Conservation (phyloP, 1,284 basidiomycete genomes). For the Apiotrichum montevideense region DNA sequence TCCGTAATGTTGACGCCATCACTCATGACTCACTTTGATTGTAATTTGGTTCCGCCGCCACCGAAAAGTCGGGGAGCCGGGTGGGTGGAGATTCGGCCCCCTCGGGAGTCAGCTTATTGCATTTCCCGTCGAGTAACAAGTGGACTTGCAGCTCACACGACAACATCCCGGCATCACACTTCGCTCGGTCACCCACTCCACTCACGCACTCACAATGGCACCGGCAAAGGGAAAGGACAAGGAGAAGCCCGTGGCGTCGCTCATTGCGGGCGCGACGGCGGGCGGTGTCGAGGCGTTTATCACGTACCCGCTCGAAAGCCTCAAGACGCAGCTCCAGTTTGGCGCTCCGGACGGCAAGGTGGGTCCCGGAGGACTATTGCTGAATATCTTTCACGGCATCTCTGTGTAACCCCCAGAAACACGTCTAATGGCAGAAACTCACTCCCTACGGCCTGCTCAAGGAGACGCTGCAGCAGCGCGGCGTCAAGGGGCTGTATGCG, state of each 20-base stretch:
- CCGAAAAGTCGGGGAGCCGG: no score
- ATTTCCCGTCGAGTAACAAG: no score
- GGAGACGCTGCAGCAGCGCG: slow-evolving; percentile 65
- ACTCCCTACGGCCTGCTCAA: slow-evolving; percentile 63
- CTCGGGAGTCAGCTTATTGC: no score
- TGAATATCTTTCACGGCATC: no score
- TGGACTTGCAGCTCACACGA: no score
- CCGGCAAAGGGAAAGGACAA: slow-evolving; percentile 45
- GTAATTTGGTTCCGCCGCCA: no score
- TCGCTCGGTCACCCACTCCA: no score
- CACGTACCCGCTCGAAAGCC: slow-evolving; percentile 74
- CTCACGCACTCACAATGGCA: slow-evolving; percentile 3
- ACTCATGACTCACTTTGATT: no score
- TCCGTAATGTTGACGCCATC: no score
- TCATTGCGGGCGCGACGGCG: slow-evolving; percentile 86
- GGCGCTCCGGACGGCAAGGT: slow-evolving; percentile 38
- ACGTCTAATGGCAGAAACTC: slow-evolving; percentile 51
- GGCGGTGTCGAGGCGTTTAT: slow-evolving; percentile 78
- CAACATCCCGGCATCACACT: no score
- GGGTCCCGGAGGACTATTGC: background rate
- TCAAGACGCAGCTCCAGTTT: slow-evolving; percentile 61
- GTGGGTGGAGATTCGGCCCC: no score
- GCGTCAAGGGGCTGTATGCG: slow-evolving; percentile 71
- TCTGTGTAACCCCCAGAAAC: slow-evolving; percentile 51
- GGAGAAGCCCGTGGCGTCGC: slow-evolving; percentile 65